A percentile compares a stretch with the other conserved stretches of the same genome.
Evolutionary conservation across 148 eudicot species (phyloP).

Genomic region (Polygonum aviculare): DNA sequence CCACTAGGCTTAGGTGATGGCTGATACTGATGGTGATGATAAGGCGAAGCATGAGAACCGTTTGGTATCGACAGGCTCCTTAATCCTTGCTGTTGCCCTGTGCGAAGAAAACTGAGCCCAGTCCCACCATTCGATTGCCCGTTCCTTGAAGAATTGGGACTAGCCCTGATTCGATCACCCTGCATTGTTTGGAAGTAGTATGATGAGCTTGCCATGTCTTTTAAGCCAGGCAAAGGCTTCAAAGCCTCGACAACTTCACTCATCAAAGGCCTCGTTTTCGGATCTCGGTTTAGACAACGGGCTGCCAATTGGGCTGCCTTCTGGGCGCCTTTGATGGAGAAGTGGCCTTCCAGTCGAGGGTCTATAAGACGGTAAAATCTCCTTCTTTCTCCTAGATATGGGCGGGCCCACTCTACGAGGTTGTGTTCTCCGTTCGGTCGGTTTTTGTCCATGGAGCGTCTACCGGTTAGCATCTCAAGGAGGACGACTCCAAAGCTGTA

Average conservation of each 20-base stretch:
- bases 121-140: conserved; percentile 22
- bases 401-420: conserved; percentile 76
- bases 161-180: conserved; percentile 41
- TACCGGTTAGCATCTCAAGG: conserved; percentile 62
- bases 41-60: conserved; percentile 59
- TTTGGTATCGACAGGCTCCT: conserved; percentile 62
- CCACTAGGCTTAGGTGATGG: conserved; percentile 47
- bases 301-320: conserved; percentile 66
- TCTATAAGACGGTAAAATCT: conserved; percentile 61
- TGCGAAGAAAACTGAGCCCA: conserved; percentile 5
- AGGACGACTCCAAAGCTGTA: conserved; percentile 76
- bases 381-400: conserved; percentile 56
- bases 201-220: conserved; percentile 73
- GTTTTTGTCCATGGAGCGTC: conserved; percentile 77
- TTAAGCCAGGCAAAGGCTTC: conserved; percentile 59
- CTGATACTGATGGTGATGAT: conserved; percentile 39
- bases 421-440: conserved; percentile 75
- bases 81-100: conserved; percentile 25
- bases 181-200: conserved; percentile 57
- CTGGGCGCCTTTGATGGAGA: conserved; percentile 70
- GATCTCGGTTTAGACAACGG: conserved; percentile 65
- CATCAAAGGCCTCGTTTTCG: conserved; percentile 62
- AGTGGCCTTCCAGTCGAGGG: conserved; percentile 71
- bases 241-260: conserved; percentile 58
- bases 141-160: conserved; percentile 34